phyloP scores from a whole-genome alignment of 805 yeast genomes.

The Maudiozyma saulgeensis region DNA sequence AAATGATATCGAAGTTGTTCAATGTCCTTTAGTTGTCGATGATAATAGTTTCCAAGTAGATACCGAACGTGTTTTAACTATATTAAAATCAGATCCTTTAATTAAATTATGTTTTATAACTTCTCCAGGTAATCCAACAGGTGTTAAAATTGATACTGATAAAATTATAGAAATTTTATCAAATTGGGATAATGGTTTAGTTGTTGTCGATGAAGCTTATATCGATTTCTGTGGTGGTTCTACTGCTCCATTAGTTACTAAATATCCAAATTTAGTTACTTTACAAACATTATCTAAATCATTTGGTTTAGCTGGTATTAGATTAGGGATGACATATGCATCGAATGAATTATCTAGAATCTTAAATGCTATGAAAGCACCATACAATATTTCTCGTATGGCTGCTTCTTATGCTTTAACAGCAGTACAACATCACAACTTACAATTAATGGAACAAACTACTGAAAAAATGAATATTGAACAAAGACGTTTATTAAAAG shows the following conservation, averaged over 20 bases:
- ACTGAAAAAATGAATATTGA: conserved; percentile 45
- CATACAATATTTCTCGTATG: conserved; percentile 81
- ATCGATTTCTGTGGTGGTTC: conserved; percentile 81
- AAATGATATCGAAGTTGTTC: conserved; percentile 72
- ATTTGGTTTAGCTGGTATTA: conserved; percentile 91
- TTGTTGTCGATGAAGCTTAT: conserved; percentile 92
- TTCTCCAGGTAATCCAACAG: conserved; percentile 97
- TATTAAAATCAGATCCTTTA: conserved; percentile 43
- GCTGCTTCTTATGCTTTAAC: conserved; percentile 68
- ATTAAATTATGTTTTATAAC: conserved; percentile 78
- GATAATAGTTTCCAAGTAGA: conserved; percentile 58
- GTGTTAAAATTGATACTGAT: conserved; percentile 42
- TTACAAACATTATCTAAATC: conserved; percentile 90
- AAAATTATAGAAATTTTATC: conserved; percentile 41
- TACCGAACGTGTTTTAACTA: conserved; percentile 42
- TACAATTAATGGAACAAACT: conserved; percentile 47
- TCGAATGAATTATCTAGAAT: conserved; percentile 49
- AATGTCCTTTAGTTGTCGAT: conserved; percentile 53
- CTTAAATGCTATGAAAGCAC: conserved; percentile 88
- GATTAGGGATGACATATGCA: conserved; percentile 76
- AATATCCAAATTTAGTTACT: conserved; percentile 75
- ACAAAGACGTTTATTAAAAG: conserved; percentile 44
- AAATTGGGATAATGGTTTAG: conserved; percentile 59
- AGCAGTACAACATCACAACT: conserved; percentile 53
- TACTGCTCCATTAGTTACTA: conserved; percentile 65